A percentile compares a stretch with the other conserved stretches of the same genome.
Conservation (phyloP, 805 yeast species). For the Pichia kluyveri region DNA sequence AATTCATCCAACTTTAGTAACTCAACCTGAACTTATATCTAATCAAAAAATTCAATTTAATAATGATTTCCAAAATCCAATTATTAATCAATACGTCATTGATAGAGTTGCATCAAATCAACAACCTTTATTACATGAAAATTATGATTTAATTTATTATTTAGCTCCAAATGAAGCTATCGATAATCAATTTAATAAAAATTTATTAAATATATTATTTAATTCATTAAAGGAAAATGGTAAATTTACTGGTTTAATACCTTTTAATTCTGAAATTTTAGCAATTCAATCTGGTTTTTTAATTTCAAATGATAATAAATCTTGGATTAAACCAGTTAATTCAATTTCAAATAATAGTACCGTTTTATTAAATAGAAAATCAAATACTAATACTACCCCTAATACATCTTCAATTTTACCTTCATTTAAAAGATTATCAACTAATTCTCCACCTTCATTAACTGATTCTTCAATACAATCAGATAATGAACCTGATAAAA, state of each 20-base stretch:
- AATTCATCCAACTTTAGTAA: constrained; percentile 61
- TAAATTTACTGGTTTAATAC: constrained; percentile 43
- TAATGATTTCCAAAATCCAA: constrained; percentile 22
- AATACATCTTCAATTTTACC: constrained; percentile 15
- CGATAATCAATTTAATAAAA: constrained; percentile 36
- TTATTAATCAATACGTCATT: constrained; percentile 42
- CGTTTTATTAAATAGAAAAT: constrained; percentile 16
- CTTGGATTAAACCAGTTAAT: constrained; percentile 46
- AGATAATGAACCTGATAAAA: constrained; percentile 29
- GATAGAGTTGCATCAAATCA: constrained; percentile 46
- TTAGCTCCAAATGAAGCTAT: constrained; percentile 45
- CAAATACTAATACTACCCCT: neutral
- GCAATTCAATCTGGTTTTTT: constrained; percentile 61
- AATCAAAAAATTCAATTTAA: constrained; percentile 27
- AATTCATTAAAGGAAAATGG: constrained; percentile 37
- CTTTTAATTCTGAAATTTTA: constrained; percentile 43
- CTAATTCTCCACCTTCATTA: constrained; percentile 26
- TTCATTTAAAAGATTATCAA: constrained; percentile 20
- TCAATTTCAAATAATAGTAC: constrained; percentile 10
- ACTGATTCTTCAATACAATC: constrained; percentile 36
- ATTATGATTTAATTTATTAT: constrained; percentile 40
- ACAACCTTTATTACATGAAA: constrained; percentile 28
- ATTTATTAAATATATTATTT: constrained; percentile 32
- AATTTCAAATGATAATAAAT: constrained; percentile 29
- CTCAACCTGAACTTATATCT: constrained; percentile 40